phyloP scores from a whole-genome alignment of 192 early-diverging fungal species.

The Endogone sp. region DNA sequence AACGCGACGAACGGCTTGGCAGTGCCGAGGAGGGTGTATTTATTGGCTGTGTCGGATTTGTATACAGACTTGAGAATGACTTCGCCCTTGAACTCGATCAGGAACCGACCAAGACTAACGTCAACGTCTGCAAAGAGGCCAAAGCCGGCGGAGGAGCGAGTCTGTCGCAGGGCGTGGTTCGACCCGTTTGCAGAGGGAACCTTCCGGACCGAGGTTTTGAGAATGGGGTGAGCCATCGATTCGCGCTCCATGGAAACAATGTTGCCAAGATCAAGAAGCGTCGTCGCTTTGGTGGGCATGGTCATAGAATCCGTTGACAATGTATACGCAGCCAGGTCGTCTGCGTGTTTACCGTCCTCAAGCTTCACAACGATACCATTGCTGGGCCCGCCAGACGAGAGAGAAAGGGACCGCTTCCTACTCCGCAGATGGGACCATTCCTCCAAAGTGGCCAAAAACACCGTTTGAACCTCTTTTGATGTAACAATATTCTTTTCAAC shows the following conservation, averaged over 20 bases:
- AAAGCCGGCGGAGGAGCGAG: constrained; percentile 22
- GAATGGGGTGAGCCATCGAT: constrained; percentile 29
- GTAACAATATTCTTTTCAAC: constrained; percentile 35
- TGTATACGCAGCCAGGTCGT: constrained; percentile 11
- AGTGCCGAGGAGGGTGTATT: constrained; percentile 61
- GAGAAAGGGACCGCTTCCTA: constrained; percentile 39
- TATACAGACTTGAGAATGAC: constrained; percentile 61
- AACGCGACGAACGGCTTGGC: constrained; percentile 62
- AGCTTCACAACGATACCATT: constrained; percentile 17
- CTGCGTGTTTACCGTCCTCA: not conserved
- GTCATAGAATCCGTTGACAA: constrained; percentile 6
- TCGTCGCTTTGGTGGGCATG: constrained; percentile 18
- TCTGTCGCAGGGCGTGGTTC: not conserved
- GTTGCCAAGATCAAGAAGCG: constrained; percentile 9
- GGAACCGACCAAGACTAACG: constrained; percentile 49
- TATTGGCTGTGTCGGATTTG: constrained; percentile 60
- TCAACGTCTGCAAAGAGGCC: constrained; percentile 61
- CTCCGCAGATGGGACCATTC: constrained; percentile 35
- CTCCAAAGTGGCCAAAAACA: constrained; percentile 29
- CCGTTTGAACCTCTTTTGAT: constrained; percentile 34
- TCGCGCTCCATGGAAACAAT: constrained; percentile 37
- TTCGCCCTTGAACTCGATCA: constrained; percentile 79
- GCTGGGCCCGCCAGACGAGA: constrained; percentile 27
- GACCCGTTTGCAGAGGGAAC: constrained; percentile 17
- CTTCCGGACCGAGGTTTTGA: constrained; percentile 26